Evolutionary conservation across 2,329 filamentous ascomycete genomes (phyloP).

Genomic region (Cephalotrichum gorgonifer): DNA sequence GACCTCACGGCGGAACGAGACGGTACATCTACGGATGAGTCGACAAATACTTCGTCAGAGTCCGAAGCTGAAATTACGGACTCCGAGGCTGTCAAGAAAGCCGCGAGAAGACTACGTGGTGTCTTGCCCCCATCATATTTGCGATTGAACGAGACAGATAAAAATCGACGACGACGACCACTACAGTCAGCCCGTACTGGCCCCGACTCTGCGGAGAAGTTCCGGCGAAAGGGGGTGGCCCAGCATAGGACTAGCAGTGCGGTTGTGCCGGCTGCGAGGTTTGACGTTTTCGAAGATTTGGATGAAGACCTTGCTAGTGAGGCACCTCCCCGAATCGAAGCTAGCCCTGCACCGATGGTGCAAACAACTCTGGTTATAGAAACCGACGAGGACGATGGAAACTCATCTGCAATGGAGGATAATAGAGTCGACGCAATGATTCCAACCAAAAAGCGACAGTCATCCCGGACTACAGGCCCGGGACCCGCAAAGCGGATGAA

Average conservation of each 20-base stretch:
- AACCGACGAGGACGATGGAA: slow-evolving; percentile 22
- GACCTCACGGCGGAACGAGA: slow-evolving; percentile 12
- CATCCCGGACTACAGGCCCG: slow-evolving; percentile 14
- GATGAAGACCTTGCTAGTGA: slow-evolving; percentile 25
- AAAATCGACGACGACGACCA: slow-evolving; percentile 10
- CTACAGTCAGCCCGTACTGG: not conserved
- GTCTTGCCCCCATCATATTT: slow-evolving; percentile 60
- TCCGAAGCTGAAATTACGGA: slow-evolving; percentile 20
- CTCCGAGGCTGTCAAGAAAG: slow-evolving; percentile 19
- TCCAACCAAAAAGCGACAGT: slow-evolving; percentile 28
- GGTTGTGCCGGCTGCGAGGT: slow-evolving; percentile 12
- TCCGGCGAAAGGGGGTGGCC: slow-evolving; percentile 37
- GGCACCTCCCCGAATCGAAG: not conserved
- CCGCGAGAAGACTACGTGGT: slow-evolving; percentile 41
- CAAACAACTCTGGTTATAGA: slow-evolving; percentile 5
- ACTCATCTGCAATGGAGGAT: slow-evolving; percentile 34
- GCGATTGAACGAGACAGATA: slow-evolving; percentile 40
- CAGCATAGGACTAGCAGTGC: slow-evolving; percentile 24
- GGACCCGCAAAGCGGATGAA: slow-evolving; percentile 16
- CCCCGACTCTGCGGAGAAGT: slow-evolving; percentile 22
- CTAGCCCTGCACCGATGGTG: not conserved
- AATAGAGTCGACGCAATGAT: slow-evolving; percentile 42
- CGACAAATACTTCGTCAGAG: not conserved
- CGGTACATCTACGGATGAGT: slow-evolving; percentile 26
- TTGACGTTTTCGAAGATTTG: slow-evolving; percentile 35